Conservation (phyloP, 2,329 filamentous ascomycete species). For the Pleurostoma richardsiae region DNA sequence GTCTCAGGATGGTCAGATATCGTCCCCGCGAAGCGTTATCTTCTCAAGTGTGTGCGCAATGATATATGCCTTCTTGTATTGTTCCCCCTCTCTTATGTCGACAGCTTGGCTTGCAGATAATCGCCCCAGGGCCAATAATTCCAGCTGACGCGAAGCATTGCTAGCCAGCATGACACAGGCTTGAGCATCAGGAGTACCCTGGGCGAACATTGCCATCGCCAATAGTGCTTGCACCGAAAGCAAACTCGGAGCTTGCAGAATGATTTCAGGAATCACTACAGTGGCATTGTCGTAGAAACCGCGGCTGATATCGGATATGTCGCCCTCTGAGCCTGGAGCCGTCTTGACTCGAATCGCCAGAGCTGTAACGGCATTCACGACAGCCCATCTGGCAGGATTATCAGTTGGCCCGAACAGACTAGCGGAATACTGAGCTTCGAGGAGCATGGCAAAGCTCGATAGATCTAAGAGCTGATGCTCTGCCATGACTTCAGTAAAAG, state of each 20-base stretch:
- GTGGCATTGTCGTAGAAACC: constrained; percentile 11
- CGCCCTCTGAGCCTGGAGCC: constrained; percentile 7
- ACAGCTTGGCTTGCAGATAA: background rate
- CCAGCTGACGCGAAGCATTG: constrained; percentile 20
- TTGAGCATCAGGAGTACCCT: constrained; percentile 3
- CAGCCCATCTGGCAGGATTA: constrained; percentile 9
- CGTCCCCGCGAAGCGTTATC: no score
- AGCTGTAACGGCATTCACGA: constrained; percentile 11
- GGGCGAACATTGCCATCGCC: constrained; percentile 12
- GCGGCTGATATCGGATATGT: constrained; percentile 4
- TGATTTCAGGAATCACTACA: constrained; percentile 8
- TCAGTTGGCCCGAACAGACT: constrained; percentile 2
- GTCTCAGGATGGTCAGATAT: no score
- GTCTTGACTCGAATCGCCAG: constrained; percentile 9
- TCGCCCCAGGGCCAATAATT: constrained; percentile 1
- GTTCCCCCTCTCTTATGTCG: background rate
- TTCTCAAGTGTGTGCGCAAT: background rate
- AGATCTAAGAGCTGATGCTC: constrained; percentile 6
- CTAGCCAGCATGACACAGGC: constrained; percentile 10
- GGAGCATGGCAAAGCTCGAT: constrained; percentile 3
- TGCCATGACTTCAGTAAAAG: constrained; percentile 7
- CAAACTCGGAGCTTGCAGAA: constrained; percentile 8
- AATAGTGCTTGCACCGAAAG: constrained; percentile 11
- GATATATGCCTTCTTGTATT: background rate
- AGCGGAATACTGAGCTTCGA: constrained; percentile 10